Evolutionary conservation across 129 eudicot species (phyloP), one percentile per base, ranked within the genome.

Genomic region (Sambucus nigra): DNA sequence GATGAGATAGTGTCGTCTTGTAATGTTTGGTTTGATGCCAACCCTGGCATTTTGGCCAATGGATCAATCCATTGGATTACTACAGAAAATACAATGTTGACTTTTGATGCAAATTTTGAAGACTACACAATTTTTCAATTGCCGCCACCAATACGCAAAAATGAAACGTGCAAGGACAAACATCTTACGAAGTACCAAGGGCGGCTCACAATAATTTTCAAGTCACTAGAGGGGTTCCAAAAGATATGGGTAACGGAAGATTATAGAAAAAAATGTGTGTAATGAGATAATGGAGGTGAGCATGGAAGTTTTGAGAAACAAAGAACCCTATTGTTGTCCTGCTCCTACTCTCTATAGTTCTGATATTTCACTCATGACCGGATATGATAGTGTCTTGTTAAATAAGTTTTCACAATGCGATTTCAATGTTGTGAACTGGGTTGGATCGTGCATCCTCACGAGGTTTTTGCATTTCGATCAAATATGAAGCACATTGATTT

Each of bases 401-500:
- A 32, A 56, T 24, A 20, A 39, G 15, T 56, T 56, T 23, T 5
- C 16, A 2, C 7, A 39, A 2, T 38, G 19, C 5, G 38, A 5
- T 23, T 1, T 35, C 13, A 22, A 1, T 2, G 48, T 21, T n/a
- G n/a, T n/a, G n/a, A 11, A 13, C 21, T 1, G 20, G 32, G 28
- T 9, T 23, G 0, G 45, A 35, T 19, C 25, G 5, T 3, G 7
- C 14, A 31, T 38, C 32, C 47, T 4, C 12, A 5, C 25, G 56
- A 51, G 0, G 18, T 56, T 15, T 56, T 56, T 20, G 29, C 49
- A 5, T 56, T 56, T 21, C 23, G 48, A 3, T 56, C 61, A 14
- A 48, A 57, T 14, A 5, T 22, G 0, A 49, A 57, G 35, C 62
- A 21, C 2, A 47, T 56, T 4, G 22, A 38, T 35, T 23, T 56